Base-by-base conservation (phyloP, 352 stramenopile genomes). In the Aphanomyces euteiches region DNA sequence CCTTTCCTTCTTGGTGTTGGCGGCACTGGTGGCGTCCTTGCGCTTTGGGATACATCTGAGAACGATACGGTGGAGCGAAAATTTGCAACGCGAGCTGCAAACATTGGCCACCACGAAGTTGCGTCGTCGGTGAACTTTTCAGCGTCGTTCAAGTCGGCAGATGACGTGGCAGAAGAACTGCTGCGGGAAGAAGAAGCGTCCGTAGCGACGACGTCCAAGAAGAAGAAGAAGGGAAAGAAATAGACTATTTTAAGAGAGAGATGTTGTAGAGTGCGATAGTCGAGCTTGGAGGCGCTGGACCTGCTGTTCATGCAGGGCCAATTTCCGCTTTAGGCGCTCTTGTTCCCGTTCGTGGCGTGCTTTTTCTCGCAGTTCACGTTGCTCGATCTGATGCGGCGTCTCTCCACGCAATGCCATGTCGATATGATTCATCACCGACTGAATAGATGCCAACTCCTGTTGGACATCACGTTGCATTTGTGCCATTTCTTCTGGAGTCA, bases 1-100 rank as follows among this genome's bases (percentile, higher is more conserved):
- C 90, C 90, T 15, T 96, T 91, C 75, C 82, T 97, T 77, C 78
- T 98, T 2, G 92, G 84, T 5, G 82, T 92, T n/a, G 93, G 87
- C 47, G 93, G 93, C 66, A 92, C 87, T 10, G 93, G 92, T 73
- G 90, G 90, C 67, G 79, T 89, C 36, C 70, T 97, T 19, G 90
- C 90, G 40, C 76, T 97, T 8, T 97, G 91, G 91, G 91, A 97
- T 58, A 93, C 87, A 3, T 82, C 79, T 3, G 91, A 96, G 74
- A 92, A 96, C 77, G 79, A 93, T 67, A 85, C 77, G 47, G 84
- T 95, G 36, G 83, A 94, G 78, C 81, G 85, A 41, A 85, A 84
- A 61, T 96, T 96, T 74, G 67, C 82, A n/a, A 88, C 86, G 72
- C 84, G 88, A 43, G 81, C 87, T 47, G 80, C 89, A 54, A 61